A percentile compares a stretch with the other conserved stretches of the same genome.
These are phyloP conservation scores for Ophiocordyceps camponoti-floridani DNA, from an alignment of 2,329 filamentous ascomycete species.

Conservation along the genomic window DNA sequence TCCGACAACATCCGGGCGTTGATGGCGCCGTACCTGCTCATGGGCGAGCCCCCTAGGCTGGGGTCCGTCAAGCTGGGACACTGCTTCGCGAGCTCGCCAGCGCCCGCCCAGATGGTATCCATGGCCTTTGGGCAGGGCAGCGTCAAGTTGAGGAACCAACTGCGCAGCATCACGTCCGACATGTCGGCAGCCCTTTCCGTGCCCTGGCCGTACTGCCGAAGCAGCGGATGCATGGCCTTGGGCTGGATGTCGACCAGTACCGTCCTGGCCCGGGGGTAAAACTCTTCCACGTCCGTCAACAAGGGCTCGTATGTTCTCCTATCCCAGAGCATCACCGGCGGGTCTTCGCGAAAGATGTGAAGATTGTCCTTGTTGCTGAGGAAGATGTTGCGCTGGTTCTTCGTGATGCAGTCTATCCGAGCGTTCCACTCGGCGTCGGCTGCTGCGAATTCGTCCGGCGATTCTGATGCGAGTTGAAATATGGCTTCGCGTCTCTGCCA, in stretches of 20 bases:
- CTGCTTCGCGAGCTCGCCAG: conserved; percentile 28
- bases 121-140: conserved; percentile 27
- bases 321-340: conserved; percentile 48
- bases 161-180: conserved; percentile 28
- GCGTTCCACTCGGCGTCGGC: conserved; percentile 17
- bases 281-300: conserved; percentile 36
- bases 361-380: conserved; percentile 31
- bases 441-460: conserved; percentile 9
- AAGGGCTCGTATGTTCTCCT: conserved; percentile 55
- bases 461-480: conserved; percentile 5
- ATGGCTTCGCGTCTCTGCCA: conserved; percentile 11
- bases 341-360: conserved; percentile 27
- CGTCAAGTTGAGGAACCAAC: conserved; percentile 20
- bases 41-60: conserved; percentile 23
- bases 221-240: conserved; percentile 26
- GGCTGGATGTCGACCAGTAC: conserved; percentile 52
- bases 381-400: conserved; percentile 17
- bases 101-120: conserved; percentile 39
- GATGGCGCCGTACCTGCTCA: conserved; percentile 21
- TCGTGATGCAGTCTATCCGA: conserved; percentile 14
- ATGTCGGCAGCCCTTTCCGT: conserved; percentile 26
- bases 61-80: conserved; percentile 32
- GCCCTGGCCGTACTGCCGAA: conserved; percentile 25
- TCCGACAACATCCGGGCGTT: conserved; percentile 29
- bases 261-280: conserved; percentile 42